Conservation (phyloP, 2,329 filamentous ascomycete species). For the Calonectria hawksworthii region DNA sequence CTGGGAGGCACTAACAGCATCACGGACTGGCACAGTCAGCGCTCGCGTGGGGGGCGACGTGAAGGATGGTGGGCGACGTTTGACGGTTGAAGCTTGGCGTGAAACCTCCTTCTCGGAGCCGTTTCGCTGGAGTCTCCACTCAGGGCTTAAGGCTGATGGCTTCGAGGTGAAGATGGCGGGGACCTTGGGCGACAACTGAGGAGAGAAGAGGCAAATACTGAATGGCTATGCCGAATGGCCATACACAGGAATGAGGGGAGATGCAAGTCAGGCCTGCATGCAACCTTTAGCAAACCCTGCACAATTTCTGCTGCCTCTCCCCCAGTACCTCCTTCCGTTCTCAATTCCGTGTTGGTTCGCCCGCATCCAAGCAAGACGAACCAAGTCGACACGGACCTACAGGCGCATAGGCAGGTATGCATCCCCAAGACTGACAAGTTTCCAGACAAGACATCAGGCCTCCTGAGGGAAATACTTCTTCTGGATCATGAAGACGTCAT, state of each 20-base stretch:
- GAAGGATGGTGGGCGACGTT: constrained; percentile 2
- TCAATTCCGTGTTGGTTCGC: not conserved
- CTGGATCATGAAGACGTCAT: constrained; percentile 1
- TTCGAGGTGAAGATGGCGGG: not conserved
- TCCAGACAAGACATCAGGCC: not conserved
- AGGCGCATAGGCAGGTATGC: not conserved
- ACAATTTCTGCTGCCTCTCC: not conserved
- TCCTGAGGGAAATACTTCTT: not conserved
- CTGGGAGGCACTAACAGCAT: constrained; percentile 20
- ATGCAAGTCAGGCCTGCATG: constrained; percentile 10
- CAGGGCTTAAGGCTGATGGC: constrained; percentile 18
- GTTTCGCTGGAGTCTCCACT: constrained; percentile 10
- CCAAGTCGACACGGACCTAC: not conserved
- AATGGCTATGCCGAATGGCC: not conserved
- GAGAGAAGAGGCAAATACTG: not conserved
- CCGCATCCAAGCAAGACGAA: not conserved
- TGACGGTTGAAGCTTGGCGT: constrained; percentile 17
- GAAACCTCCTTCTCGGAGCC: not conserved
- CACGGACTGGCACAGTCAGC: constrained; percentile 6
- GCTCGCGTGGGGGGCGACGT: constrained; percentile 14
- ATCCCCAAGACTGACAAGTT: not conserved
- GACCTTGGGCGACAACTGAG: not conserved
- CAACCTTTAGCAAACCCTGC: constrained; percentile 4
- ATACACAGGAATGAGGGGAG: not conserved
- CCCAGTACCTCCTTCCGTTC: constrained; percentile 9